Conservation (phyloP, 768 basidiomycete genomes). For the Goffeauzyma gilvescens region DNA sequence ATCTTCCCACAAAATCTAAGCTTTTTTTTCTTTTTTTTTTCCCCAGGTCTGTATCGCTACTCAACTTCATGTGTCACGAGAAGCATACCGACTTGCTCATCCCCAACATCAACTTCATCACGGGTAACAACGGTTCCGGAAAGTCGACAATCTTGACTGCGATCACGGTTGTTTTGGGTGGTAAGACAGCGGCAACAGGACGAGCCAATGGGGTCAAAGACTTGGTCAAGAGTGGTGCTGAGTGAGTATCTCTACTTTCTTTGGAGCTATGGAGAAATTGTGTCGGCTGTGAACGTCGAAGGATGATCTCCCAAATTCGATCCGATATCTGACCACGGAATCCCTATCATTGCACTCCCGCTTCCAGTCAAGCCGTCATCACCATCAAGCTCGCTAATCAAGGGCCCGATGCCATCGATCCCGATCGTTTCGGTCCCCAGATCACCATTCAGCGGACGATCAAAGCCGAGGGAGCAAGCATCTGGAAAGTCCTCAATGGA, state of each 20-base stretch:
- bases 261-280: too few species aligned
- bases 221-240: conserved; percentile 65
- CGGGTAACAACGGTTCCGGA: conserved; percentile 91
- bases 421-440: conserved; percentile 62
- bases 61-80: conserved; percentile 96
- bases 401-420: conserved; percentile 74
- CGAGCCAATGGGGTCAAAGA: conserved; percentile 67
- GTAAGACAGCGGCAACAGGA: conserved; percentile 78
- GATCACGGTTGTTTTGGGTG: conserved; percentile 79
- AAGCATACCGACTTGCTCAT: conserved; percentile 67
- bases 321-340: neutral
- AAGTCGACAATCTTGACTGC: conserved; percentile 89
- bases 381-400: conserved; percentile 69
- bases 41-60: too few species aligned
- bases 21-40: too few species aligned
- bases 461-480: conserved; percentile 50
- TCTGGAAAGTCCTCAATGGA: conserved; percentile 76
- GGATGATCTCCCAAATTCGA: too few species aligned
- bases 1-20: too few species aligned
- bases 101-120: conserved; percentile 91
- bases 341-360: neutral
- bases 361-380: conserved; percentile 47
- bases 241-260: conserved; percentile 37
- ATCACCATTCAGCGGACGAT: conserved; percentile 72
- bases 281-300: too few species aligned